Evolutionary conservation across 164 flowering plant species (phyloP).

Genomic region (Platanus orientalis): DNA sequence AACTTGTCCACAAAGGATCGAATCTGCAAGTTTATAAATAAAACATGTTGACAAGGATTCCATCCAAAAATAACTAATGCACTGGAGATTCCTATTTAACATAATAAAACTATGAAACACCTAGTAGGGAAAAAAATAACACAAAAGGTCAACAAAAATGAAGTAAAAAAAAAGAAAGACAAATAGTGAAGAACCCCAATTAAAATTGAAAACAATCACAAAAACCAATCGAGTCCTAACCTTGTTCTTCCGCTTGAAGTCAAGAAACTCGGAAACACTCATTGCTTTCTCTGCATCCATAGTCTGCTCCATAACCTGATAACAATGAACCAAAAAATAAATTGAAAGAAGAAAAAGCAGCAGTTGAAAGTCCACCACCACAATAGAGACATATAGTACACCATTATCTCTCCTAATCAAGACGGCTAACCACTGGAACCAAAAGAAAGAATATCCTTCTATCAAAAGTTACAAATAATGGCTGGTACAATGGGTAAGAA

Average conservation of each 20-base stretch:
- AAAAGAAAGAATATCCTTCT: neutral
- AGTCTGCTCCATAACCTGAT: constrained; percentile 91
- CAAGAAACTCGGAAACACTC: constrained; percentile 81
- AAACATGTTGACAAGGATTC: neutral
- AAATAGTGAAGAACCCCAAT: constrained; percentile 1
- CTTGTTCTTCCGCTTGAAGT: constrained; percentile 91
- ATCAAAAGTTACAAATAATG: neutral
- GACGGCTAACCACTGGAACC: neutral
- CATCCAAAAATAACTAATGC: neutral
- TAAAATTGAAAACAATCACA: neutral
- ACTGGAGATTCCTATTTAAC: neutral
- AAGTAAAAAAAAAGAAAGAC: too few relatives aligned
- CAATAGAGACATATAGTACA: neutral
- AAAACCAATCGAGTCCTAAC: constrained; percentile 26
- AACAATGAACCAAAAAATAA: constrained; percentile 11
- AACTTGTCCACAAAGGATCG: constrained; percentile 92
- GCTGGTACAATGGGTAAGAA: neutral
- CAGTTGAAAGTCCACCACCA: constrained; percentile 2
- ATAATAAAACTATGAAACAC: too few relatives aligned
- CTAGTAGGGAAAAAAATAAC: neutral
- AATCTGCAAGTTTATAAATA: constrained; percentile 51
- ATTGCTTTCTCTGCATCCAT: constrained; percentile 89
- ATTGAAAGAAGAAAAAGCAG: constrained; percentile 1
- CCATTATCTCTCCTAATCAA: too few relatives aligned
- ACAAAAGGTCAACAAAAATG: too few relatives aligned